Conservation (phyloP, 805 yeast species). For the Ogataea minuta region DNA sequence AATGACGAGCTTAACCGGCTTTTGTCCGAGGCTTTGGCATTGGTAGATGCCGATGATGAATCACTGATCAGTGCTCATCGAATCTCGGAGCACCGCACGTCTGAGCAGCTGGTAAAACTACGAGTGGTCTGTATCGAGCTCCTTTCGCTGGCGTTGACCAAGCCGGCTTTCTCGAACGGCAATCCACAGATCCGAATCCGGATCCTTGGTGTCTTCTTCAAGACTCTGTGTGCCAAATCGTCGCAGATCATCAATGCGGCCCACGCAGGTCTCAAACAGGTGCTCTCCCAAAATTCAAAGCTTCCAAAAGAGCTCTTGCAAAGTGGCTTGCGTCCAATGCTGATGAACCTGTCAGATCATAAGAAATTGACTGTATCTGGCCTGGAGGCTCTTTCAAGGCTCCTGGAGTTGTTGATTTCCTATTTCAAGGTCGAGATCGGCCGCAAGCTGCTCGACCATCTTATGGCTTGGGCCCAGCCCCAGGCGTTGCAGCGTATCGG, state of each 20-base stretch:
- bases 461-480: conserved; percentile 95
- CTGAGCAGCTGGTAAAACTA: conserved; percentile 82
- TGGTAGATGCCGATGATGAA: conserved; percentile 98
- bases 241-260: conserved; percentile 91
- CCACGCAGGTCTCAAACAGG: conserved; percentile 79
- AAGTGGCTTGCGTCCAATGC: conserved; percentile 90
- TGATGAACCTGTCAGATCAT: conserved; percentile 92
- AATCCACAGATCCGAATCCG: conserved; percentile 67
- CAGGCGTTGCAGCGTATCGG: conserved; percentile 71
- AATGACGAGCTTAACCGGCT: conserved; percentile 86
- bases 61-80: conserved; percentile 86
- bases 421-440: conserved; percentile 98
- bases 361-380: conserved; percentile 87
- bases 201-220: conserved; percentile 91
- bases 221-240: conserved; percentile 82
- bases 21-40: conserved; percentile 83
- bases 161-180: conserved; percentile 76
- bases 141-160: conserved; percentile 77
- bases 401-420: conserved; percentile 81
- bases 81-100: conserved; percentile 79
- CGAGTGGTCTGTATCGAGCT: conserved; percentile 87
- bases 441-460: conserved; percentile 83
- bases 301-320: conserved; percentile 94
- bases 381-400: conserved; percentile 83
- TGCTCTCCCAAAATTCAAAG: conserved; percentile 79